Evolutionary conservation across 1,284 basidiomycete species (phyloP), one percentile per base, ranked within the genome.

Genomic region (Earliella scabrosa): DNA sequence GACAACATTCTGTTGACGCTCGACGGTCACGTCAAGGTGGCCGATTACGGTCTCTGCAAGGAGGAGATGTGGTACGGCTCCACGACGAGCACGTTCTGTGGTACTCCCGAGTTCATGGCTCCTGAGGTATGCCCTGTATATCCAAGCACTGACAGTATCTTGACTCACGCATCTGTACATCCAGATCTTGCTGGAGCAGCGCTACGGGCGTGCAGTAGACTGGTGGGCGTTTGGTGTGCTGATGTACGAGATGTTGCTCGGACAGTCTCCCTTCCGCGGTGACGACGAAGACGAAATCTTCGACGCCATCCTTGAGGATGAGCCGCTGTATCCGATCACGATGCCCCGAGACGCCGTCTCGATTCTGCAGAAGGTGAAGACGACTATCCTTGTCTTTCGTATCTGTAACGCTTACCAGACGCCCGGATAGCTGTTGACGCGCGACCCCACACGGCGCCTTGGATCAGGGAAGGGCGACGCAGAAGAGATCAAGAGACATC

Each of bases 221-320:
- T 99, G 97, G 97, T 99, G 97, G 97, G 97, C 97, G 8, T 99
- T 99, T 71, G 97, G 97, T 63, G 97, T 99, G 8, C 76, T 99
- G 66, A 98, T 94, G 44, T 99, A 99, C 71, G 97, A 99, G 76
- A 99, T 99, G 97, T 78, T 99, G 52, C 82, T 99, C 27, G 97
- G 97, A 38, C 97, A 99, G 76, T 98, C 97, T 14, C 97, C 97
- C 2, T 99, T 99, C 88, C 89, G 97, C 50, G 97, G 97, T 55
- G 97, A 99, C 68, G 97, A 99, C 67, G 97, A 99, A 73, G 97
- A 99, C 71, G 97, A 99, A 80, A 99, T 99, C 63, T 99, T 99
- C 71, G 97, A 99, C 73, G 97, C 97, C 36, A 99, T 99, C 67
- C 76, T 99, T 50, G 97, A 99, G 73, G 97, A 99, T 71, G 97